A percentile compares a stretch with the other conserved stretches of the same genome.
Evolutionary conservation across 306 rosid genomes (phyloP).

Genomic region (Oxytropis ochrocephala): DNA sequence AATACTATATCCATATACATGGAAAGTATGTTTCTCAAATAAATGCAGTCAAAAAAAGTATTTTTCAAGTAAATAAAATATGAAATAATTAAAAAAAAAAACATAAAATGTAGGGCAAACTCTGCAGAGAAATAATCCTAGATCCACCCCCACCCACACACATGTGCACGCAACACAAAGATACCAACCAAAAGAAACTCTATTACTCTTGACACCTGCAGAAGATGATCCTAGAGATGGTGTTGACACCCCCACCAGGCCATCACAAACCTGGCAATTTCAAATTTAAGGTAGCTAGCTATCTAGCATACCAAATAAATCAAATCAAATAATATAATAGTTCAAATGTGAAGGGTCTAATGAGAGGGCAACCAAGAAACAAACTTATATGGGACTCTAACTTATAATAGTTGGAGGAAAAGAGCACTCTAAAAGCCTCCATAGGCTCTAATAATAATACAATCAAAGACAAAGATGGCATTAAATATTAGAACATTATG

Average conservation of each 20-base stretch:
- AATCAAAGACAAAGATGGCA: background rate
- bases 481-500: background rate
- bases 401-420: background rate
- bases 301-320: conserved; percentile 7
- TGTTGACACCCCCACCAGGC: background rate
- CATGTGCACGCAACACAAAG: too few relatives aligned
- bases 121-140: too few relatives aligned
- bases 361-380: background rate
- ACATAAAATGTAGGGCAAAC: too few relatives aligned
- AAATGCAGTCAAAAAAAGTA: too few relatives aligned
- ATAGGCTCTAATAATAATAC: background rate
- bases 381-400: background rate
- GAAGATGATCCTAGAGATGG: background rate
- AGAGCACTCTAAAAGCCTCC: background rate
- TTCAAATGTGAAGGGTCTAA: background rate
- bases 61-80: too few relatives aligned
- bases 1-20: too few relatives aligned
- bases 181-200: background rate
- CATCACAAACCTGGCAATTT: background rate
- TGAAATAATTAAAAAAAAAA: too few relatives aligned
- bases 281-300: background rate
- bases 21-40: too few relatives aligned
- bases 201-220: background rate
- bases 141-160: background rate
- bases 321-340: background rate